phyloP scores from a whole-genome alignment of 2,329 filamentous ascomycete species.

The Colletotrichum eremochloae region DNA sequence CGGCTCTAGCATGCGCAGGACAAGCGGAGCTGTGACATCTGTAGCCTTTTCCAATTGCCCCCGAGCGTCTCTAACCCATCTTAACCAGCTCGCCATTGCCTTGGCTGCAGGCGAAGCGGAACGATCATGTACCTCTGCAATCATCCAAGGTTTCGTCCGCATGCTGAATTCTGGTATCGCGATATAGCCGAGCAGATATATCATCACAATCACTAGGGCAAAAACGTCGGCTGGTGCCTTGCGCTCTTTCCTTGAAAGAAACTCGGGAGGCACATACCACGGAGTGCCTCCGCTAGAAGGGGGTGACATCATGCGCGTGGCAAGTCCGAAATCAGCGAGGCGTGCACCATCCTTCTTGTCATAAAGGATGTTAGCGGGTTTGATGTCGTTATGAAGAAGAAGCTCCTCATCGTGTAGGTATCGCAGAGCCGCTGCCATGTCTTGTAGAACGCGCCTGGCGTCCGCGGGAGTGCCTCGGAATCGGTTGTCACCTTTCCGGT shows the following conservation, averaged over 20 bases:
- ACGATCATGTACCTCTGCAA: background rate
- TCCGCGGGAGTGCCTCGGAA: conserved; percentile 18
- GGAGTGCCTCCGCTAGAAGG: no score
- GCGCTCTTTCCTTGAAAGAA: conserved; percentile 1
- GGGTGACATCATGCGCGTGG: no score
- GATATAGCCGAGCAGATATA: background rate
- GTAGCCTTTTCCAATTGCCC: background rate
- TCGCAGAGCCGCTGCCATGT: conserved; percentile 40
- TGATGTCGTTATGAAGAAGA: conserved; percentile 43
- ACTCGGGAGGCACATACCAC: no score
- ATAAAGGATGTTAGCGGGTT: conserved; percentile 43
- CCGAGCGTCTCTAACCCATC: background rate
- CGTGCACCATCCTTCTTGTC: conserved; percentile 12
- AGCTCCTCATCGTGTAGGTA: conserved; percentile 34
- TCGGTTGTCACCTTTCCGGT: background rate
- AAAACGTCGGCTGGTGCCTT: background rate
- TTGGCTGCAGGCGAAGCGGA: background rate
- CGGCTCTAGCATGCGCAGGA: background rate
- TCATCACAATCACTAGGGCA: background rate
- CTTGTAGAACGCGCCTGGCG: conserved; percentile 32
- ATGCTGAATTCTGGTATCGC: background rate
- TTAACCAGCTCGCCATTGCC: background rate
- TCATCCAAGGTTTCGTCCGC: background rate
- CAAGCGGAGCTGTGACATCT: background rate
- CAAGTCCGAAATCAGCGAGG: background rate